Evolutionary conservation across 371 early-diverging fungal species (phyloP), one percentile per base, ranked within the genome.

Genomic region (Mucor mucedo): DNA sequence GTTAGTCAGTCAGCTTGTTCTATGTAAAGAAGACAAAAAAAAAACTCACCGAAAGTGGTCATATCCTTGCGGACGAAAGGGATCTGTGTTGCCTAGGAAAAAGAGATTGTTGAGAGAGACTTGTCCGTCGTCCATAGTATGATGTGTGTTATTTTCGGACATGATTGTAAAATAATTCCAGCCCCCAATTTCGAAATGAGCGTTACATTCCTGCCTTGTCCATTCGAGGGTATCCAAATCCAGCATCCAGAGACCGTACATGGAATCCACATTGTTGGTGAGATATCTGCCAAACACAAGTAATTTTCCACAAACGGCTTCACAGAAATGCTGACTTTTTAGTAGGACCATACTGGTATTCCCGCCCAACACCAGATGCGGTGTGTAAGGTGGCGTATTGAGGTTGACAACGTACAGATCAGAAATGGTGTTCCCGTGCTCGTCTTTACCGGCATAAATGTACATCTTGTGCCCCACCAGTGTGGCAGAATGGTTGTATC

Each of bases 91-190:
- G 10, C 84, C 84, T 33, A 84, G 67, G 67, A 87, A 87, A 29
- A 87, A 70, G 3, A 82, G 56, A 33, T 75, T 66, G 66, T 72
- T 21, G 21, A 21, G 21, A 21, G 21, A 21, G 21, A 21, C 21
- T 21, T 21, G 21, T 21, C 21, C 21, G 21, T 21, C 21, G 21
- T 21, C 21, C 21, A 21, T 21, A 21, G 21, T 21, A 21, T 21
- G 21, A 21, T 21, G 21, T 21, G 21, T 21, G 21, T 21, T 55
- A 13, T 48, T 60, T 62, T 66, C 77, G 44, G 68, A 66, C 29
- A 83, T 64, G 13, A 84, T 65, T 0, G 87, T 86, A 68, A 84
- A 86, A 62, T 87, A 89, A 53, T 89, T 84, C 89, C 89, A 89
- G 1, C 84, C 84, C 27, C 84, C 84, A 14, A 76, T 70, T 41